Conservation (phyloP, 306 rosid species). For the Delonix regia region DNA sequence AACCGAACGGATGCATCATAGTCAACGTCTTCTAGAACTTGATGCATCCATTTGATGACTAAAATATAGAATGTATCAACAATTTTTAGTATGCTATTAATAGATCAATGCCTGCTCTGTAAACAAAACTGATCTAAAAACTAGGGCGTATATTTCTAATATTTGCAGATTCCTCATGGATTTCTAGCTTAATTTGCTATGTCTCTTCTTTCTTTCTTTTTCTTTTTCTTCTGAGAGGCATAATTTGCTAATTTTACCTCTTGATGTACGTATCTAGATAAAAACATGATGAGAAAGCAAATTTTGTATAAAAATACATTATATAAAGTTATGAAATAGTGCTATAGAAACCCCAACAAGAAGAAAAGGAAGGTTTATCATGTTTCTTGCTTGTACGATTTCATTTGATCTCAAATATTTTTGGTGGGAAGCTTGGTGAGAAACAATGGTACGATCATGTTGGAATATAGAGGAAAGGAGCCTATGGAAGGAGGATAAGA, state of each 20-base stretch:
- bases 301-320: neutral
- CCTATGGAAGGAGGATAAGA: neutral
- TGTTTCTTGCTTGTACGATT: neutral
- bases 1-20: neutral
- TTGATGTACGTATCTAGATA: neutral
- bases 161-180: neutral
- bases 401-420: neutral
- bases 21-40: slow-evolving; percentile 47
- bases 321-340: neutral
- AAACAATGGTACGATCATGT: slow-evolving; percentile 11
- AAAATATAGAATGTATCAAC: neutral
- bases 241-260: neutral
- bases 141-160: neutral
- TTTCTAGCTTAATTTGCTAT: neutral
- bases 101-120: neutral
- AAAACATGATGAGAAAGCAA: neutral
- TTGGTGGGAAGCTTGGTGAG: slow-evolving; percentile 1
- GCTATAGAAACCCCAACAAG: slow-evolving; percentile 4
- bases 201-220: neutral
- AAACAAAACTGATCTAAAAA: neutral
- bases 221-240: neutral
- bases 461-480: slow-evolving; percentile 19
- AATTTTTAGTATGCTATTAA: neutral
- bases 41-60: neutral
- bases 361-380: neutral